Conservation (phyloP, 108 stramenopile genomes). For the Nitzschia sp. region DNA sequence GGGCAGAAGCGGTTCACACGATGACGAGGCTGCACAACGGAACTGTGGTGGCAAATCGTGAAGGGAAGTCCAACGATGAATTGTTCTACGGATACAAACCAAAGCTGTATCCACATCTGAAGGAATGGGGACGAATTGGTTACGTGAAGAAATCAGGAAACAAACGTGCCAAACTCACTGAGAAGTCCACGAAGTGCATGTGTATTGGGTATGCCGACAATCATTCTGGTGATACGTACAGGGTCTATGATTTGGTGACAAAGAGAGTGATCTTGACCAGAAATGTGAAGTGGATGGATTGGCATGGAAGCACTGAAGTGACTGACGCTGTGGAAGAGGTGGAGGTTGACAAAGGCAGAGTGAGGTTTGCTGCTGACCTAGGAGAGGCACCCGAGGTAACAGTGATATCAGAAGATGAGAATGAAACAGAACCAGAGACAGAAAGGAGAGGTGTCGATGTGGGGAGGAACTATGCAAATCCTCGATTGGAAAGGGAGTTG, state of each 20-base stretch:
- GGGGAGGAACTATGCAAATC: too few relatives aligned
- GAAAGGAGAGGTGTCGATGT: too few relatives aligned
- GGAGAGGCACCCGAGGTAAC: too few relatives aligned
- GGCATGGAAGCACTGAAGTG: too few relatives aligned
- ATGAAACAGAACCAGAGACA: too few relatives aligned
- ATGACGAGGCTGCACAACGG: constrained; percentile 8
- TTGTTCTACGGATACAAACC: constrained; percentile 1
- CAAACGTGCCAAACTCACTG: not conserved
- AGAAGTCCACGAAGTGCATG: not conserved
- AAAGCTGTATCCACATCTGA: not conserved
- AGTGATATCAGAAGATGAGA: too few relatives aligned
- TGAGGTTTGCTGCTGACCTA: too few relatives aligned
- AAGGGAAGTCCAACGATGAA: not conserved
- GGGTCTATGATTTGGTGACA: constrained; percentile 2
- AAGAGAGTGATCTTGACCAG: not conserved
- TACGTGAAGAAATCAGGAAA: constrained; percentile 11
- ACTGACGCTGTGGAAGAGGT: too few relatives aligned
- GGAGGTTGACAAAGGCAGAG: too few relatives aligned
- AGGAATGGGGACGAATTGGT: constrained; percentile 14
- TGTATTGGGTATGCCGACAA: constrained; percentile 3
- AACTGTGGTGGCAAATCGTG: not conserved
- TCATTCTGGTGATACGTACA: not conserved
- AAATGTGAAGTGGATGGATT: not conserved
- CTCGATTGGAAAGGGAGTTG: too few relatives aligned
- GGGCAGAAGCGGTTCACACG: constrained; percentile 11